These are phyloP conservation scores for Fusarium austroafricanum DNA, from an alignment of 2,329 filamentous ascomycete species.

Conservation along the genomic window DNA sequence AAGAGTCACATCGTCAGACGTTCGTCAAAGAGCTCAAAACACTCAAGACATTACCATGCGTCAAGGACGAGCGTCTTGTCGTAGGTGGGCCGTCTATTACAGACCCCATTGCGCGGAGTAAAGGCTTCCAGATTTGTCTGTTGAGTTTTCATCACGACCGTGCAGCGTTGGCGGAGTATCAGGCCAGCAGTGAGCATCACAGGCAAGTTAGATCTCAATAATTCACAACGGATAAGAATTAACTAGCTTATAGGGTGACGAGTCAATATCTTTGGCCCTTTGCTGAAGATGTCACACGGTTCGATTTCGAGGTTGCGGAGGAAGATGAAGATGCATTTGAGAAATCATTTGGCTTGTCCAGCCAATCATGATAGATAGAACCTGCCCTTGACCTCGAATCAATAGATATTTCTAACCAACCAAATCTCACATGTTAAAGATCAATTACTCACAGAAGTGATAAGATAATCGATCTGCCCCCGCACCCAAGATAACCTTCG, in stretches of 20 bases:
- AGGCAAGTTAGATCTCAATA: slow-evolving; percentile 48
- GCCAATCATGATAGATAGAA: not conserved
- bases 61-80: slow-evolving; percentile 60
- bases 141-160: slow-evolving; percentile 62
- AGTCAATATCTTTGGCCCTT: slow-evolving; percentile 63
- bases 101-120: slow-evolving; percentile 62
- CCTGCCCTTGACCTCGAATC: not conserved
- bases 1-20: slow-evolving; percentile 54
- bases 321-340: slow-evolving; percentile 51
- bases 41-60: slow-evolving; percentile 60
- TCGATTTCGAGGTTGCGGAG: slow-evolving; percentile 64
- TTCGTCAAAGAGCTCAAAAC: slow-evolving; percentile 62
- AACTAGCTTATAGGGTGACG: slow-evolving; percentile 57
- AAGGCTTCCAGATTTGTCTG: slow-evolving; percentile 63
- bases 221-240: not conserved
- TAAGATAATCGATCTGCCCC: slow-evolving; percentile 2
- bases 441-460: slow-evolving; percentile 7
- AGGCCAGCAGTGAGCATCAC: slow-evolving; percentile 64
- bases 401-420: not conserved
- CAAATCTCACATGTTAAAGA: not conserved
- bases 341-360: slow-evolving; percentile 16
- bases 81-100: slow-evolving; percentile 66
- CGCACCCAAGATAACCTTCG: slow-evolving; percentile 3
- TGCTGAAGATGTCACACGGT: slow-evolving; percentile 63
- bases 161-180: slow-evolving; percentile 61